Conservation (phyloP, 2,329 filamentous ascomycete species). For the Coniochaeta prunicola region DNA sequence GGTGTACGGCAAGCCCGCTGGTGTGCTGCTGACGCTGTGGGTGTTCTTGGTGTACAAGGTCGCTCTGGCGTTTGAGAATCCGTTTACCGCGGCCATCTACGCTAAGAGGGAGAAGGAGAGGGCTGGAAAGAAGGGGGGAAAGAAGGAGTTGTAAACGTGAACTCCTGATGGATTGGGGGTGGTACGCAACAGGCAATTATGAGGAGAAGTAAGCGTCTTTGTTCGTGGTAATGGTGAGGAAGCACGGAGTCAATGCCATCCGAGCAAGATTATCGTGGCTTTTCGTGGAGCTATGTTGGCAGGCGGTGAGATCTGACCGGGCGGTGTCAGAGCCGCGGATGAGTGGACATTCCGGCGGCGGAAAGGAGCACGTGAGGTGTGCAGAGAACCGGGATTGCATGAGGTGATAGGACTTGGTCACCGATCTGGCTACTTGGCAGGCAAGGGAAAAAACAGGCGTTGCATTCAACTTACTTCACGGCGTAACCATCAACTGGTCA, state of each 20-base stretch:
- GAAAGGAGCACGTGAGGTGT: neutral
- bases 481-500: constrained; percentile 3
- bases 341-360: neutral
- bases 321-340: neutral
- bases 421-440: neutral
- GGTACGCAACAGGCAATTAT: neutral
- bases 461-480: neutral
- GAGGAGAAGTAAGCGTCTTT: neutral
- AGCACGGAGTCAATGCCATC: neutral
- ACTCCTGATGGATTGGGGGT: neutral
- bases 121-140: constrained; percentile 32
- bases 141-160: constrained; percentile 46
- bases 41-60: constrained; percentile 74
- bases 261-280: neutral
- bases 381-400: neutral
- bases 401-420: constrained; percentile 1
- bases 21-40: constrained; percentile 65
- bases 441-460: neutral
- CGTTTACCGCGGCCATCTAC: constrained; percentile 91
- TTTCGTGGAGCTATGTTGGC: neutral
- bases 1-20: constrained; percentile 80
- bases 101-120: constrained; percentile 67
- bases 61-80: constrained; percentile 82
- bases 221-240: neutral
- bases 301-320: neutral